A percentile compares a stretch with the other conserved stretches of the same genome.
Conservation (phyloP, 805 yeast species). For the Ogataea wickerhamii region DNA sequence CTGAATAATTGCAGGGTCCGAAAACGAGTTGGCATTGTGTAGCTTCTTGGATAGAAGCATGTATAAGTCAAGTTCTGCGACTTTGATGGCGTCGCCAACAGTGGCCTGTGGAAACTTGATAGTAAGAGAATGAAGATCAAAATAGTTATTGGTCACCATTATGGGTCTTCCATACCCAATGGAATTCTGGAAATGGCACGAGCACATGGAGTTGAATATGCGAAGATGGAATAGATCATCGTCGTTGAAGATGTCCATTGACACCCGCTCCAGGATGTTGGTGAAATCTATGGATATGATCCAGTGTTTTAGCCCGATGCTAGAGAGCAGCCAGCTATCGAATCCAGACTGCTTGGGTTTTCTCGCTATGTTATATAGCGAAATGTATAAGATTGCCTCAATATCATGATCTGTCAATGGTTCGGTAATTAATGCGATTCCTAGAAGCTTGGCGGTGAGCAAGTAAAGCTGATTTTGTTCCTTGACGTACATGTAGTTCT, state of each 20-base stretch:
- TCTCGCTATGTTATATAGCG: slow-evolving; percentile 51
- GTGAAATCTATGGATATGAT: slow-evolving; percentile 45
- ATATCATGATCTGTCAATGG: slow-evolving; percentile 58
- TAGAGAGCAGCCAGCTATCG: slow-evolving; percentile 51
- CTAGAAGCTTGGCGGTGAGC: slow-evolving; percentile 47
- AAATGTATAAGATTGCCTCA: slow-evolving; percentile 55
- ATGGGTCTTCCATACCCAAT: slow-evolving; percentile 49
- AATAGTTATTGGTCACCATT: slow-evolving; percentile 36
- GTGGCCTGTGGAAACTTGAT: slow-evolving; percentile 48
- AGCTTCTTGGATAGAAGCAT: slow-evolving; percentile 21
- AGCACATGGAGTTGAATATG: slow-evolving; percentile 49
- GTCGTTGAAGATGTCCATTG: slow-evolving; percentile 19
- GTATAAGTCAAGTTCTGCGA: slow-evolving; percentile 45
- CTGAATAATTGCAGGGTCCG: slow-evolving; percentile 4
- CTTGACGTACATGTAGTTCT: slow-evolving; percentile 44
- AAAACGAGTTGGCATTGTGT: slow-evolving; percentile 5
- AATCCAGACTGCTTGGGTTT: slow-evolving; percentile 50
- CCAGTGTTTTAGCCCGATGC: slow-evolving; percentile 48
- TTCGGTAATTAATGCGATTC: slow-evolving; percentile 46
- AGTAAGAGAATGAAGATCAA: slow-evolving; percentile 41
- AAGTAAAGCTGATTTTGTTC: slow-evolving; percentile 46
- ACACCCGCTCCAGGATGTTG: slow-evolving; percentile 38
- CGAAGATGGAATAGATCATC: slow-evolving; percentile 52
- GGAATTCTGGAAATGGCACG: slow-evolving; percentile 49
- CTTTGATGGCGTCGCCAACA: slow-evolving; percentile 52